A percentile compares a stretch with the other conserved stretches of the same genome.
Conservation (phyloP, 352 stramenopile genomes). For the Phytopythium boreale region DNA sequence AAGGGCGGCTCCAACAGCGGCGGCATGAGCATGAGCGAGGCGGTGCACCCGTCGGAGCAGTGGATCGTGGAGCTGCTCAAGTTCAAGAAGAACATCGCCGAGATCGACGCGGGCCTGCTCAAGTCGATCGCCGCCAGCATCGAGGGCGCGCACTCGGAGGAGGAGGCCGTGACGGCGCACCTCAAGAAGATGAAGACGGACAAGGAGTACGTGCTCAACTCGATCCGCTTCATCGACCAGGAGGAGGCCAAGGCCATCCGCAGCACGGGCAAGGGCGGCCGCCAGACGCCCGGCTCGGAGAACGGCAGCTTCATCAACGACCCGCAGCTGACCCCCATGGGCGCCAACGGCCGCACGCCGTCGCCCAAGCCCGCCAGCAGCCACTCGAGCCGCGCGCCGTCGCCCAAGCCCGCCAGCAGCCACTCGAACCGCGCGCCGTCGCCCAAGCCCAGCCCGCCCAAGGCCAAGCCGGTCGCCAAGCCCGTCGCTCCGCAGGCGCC, state of each 20-base stretch:
- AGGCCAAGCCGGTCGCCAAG: slow-evolving; percentile 16
- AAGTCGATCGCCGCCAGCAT: slow-evolving; percentile 58
- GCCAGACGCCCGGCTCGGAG: slow-evolving; percentile 48
- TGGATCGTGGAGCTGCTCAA: slow-evolving; percentile 87
- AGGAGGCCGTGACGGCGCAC: slow-evolving; percentile 57
- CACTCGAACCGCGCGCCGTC: slow-evolving; percentile 11
- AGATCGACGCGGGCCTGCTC: slow-evolving; percentile 69
- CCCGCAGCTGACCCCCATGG: slow-evolving; percentile 25
- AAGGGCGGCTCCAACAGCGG: slow-evolving; percentile 39
- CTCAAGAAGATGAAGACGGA: slow-evolving; percentile 86
- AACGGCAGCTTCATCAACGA: slow-evolving; percentile 51
- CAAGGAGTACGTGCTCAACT: slow-evolving; percentile 89
- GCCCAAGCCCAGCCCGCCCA: slow-evolving; percentile 14
- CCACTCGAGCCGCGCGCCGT: slow-evolving; percentile 12
- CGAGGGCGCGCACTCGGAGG: slow-evolving; percentile 51
- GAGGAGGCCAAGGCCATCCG: slow-evolving; percentile 88
- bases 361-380: slow-evolving; percentile 26
- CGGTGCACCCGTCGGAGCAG: slow-evolving; percentile 78
- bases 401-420: slow-evolving; percentile 21
- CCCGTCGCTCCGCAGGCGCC: slow-evolving; percentile 9
- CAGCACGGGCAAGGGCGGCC: slow-evolving; percentile 67
- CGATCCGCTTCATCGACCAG: slow-evolving; percentile 87
- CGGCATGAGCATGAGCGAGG: slow-evolving; percentile 60
- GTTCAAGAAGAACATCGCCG: slow-evolving; percentile 83
- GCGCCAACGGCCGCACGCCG: slow-evolving; percentile 21